Percentiles rank a stretch among this genome's conserved stretches.
These are phyloP conservation scores for Leishmania martiniquensis DNA, from an alignment of 208 protist genomes.

Conservation along the genomic window DNA sequence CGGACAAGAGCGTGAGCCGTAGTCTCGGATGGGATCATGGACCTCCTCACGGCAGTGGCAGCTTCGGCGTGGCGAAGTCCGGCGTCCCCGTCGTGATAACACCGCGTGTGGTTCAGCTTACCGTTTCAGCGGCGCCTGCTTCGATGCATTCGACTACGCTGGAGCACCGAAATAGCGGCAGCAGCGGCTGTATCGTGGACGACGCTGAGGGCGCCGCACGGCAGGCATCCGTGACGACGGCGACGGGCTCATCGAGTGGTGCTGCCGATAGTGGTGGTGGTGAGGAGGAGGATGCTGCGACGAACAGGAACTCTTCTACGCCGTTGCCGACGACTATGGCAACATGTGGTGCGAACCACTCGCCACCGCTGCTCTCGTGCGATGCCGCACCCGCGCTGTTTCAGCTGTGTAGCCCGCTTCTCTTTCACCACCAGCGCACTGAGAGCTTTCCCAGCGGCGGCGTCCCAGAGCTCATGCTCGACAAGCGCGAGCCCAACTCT, in stretches of 20 bases:
- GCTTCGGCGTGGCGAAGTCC: not conserved
- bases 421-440: not conserved
- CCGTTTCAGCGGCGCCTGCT: not conserved
- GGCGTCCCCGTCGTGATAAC: not conserved
- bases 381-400: constrained; percentile 24
- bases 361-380: constrained; percentile 21
- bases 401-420: not conserved
- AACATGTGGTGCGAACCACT: not conserved
- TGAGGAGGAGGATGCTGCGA: not conserved
- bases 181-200: not conserved
- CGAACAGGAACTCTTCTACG: not conserved
- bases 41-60: not conserved
- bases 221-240: not conserved
- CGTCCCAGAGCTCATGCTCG: constrained; percentile 10
- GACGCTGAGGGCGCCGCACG: not conserved
- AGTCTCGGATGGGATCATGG: not conserved
- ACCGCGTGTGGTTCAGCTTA: not conserved
- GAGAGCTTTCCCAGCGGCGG: not conserved
- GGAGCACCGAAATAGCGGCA: not conserved
- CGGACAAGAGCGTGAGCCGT: not conserved
- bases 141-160: not conserved
- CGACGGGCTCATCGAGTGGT: not conserved
- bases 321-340: not conserved
- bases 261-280: not conserved
- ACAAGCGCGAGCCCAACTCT: constrained; percentile 3